Conservation (phyloP, 257 asterid genomes). For the Apocynum venetum region DNA sequence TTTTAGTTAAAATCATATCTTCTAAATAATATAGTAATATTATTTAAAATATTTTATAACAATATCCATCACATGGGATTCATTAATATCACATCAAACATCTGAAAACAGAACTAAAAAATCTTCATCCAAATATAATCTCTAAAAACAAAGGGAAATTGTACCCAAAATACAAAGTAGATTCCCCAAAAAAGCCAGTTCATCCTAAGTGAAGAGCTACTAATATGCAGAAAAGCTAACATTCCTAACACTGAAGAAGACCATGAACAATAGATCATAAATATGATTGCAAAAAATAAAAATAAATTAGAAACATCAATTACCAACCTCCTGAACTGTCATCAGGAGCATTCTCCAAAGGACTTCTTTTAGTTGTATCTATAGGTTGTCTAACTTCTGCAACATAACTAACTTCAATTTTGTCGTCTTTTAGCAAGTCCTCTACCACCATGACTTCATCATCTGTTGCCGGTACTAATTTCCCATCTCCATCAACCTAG, state of each 20-base stretch:
- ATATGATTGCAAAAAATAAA: not conserved
- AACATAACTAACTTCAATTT: conserved; percentile 30
- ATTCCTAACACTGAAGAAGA: not conserved
- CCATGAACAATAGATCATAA: not conserved
- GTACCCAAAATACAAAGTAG: not conserved
- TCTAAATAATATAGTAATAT: too few species aligned
- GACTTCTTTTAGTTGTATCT: conserved; percentile 30
- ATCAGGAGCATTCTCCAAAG: conserved; percentile 26
- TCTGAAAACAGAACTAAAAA: too few species aligned
- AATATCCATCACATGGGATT: too few species aligned
- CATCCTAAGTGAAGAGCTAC: not conserved
- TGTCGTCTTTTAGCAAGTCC: conserved; percentile 66
- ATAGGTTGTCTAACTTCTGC: conserved; percentile 31
- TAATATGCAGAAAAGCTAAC: not conserved
- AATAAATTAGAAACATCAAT: not conserved
- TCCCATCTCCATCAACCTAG: conserved; percentile 86
- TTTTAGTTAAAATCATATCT: too few species aligned
- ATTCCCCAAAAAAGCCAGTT: conserved; percentile 3
- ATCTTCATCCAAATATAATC: too few species aligned
- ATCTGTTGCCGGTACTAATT: conserved; percentile 94
- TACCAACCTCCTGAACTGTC: conserved; percentile 44
- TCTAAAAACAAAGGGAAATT: too few species aligned
- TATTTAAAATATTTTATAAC: too few species aligned
- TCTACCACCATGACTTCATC: conserved; percentile 79
- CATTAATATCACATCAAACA: too few species aligned